A percentile compares a stretch with the other conserved stretches of the same genome.
Conservation (phyloP, 2,329 filamentous ascomycete genomes). For the Allantophomopsis cytisporea region DNA sequence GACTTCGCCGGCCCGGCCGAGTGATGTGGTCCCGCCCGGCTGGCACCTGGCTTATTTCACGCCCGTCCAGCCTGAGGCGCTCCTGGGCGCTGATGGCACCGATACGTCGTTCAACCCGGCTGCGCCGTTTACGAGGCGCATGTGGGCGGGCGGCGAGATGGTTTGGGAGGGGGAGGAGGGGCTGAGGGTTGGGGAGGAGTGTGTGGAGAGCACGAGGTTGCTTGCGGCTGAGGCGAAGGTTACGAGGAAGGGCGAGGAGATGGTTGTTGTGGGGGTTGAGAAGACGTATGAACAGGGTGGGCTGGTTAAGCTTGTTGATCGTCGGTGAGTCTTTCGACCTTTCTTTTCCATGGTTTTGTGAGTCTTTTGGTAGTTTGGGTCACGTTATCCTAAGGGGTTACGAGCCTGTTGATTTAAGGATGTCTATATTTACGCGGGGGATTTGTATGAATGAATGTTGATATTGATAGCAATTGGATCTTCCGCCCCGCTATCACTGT, state of each 20-base stretch:
- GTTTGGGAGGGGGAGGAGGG: slow-evolving; percentile 23
- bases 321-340: slow-evolving; percentile 22
- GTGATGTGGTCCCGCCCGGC: slow-evolving; percentile 11
- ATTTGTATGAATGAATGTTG: too few relatives aligned
- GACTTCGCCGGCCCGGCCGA: too few relatives aligned
- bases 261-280: slow-evolving; percentile 48
- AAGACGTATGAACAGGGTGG: slow-evolving; percentile 37
- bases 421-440: too few relatives aligned
- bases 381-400: too few relatives aligned
- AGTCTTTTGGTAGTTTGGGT: background rate
- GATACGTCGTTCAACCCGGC: slow-evolving; percentile 40
- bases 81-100: slow-evolving; percentile 42
- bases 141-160: slow-evolving; percentile 51
- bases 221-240: slow-evolving; percentile 36
- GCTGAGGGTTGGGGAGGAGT: slow-evolving; percentile 38
- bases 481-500: slow-evolving; percentile 13
- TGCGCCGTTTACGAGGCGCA: slow-evolving; percentile 41
- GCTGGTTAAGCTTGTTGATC: slow-evolving; percentile 35
- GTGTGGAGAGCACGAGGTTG: slow-evolving; percentile 38
- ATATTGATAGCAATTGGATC: slow-evolving; percentile 14
- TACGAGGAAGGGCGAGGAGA: slow-evolving; percentile 36
- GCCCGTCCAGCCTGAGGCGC: slow-evolving; percentile 32
- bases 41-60: slow-evolving; percentile 52
- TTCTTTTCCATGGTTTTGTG: background rate
- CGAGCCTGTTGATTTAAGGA: too few relatives aligned